A percentile compares a stretch with the other conserved stretches of the same genome.
Evolutionary conservation across 1,139 yeast species (phyloP).

Genomic region (Taphrina communis): DNA sequence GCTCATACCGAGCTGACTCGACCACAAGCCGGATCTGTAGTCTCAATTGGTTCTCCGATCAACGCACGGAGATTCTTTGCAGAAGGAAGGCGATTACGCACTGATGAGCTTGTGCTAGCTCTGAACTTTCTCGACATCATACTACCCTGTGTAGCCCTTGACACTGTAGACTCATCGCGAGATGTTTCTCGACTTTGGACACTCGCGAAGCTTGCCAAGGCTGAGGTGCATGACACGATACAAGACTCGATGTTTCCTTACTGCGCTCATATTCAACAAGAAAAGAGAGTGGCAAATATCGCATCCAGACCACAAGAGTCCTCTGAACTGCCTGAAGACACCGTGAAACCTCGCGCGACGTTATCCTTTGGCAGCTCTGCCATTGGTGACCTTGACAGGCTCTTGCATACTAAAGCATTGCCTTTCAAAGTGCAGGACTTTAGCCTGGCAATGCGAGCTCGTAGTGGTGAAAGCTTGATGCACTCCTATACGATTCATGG

Average conservation of each 20-base stretch:
- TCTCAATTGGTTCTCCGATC: constrained; percentile 31
- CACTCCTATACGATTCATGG: constrained; percentile 28
- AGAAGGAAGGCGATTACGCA: not conserved
- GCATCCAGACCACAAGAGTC: not conserved
- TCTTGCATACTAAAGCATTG: constrained; percentile 2
- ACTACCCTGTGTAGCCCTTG: constrained; percentile 19
- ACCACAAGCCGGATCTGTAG: constrained; percentile 6
- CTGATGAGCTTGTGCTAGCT: constrained; percentile 27
- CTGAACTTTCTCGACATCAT: constrained; percentile 28
- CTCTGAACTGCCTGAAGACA: not conserved
- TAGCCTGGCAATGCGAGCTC: constrained; percentile 33
- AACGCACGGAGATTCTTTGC: constrained; percentile 30
- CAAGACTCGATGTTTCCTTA: constrained; percentile 17
- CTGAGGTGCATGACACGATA: not conserved
- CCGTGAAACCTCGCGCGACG: not conserved
- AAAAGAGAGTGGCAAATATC: constrained; percentile 6
- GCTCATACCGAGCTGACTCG: constrained; percentile 18
- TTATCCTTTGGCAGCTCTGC: constrained; percentile 35
- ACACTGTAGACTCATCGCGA: not conserved
- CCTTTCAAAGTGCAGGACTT: constrained; percentile 9
- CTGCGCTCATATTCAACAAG: constrained; percentile 29
- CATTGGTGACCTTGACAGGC: constrained; percentile 20
- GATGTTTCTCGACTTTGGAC: constrained; percentile 18
- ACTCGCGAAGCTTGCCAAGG: constrained; percentile 24
- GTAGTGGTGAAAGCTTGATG: constrained; percentile 34